These are phyloP conservation scores for Nicotiana noctiflora DNA, from an alignment of 257 asterid genomes.

Conservation along the genomic window DNA sequence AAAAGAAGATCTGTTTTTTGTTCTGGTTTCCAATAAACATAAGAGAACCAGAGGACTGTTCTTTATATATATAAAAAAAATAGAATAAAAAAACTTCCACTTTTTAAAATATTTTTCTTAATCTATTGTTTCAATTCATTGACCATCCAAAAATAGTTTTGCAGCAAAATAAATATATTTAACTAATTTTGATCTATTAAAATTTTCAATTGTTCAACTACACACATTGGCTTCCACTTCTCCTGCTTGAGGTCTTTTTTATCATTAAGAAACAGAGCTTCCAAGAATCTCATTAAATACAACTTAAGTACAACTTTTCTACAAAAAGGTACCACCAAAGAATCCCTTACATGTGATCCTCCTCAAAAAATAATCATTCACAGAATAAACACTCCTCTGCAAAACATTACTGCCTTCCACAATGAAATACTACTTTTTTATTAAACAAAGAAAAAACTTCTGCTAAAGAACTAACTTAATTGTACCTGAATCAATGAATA, in stretches of 20 bases:
- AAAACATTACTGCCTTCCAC: not conserved
- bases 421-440: not conserved
- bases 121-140: not conserved
- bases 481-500: slow-evolving; percentile 35
- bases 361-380: slow-evolving; percentile 1
- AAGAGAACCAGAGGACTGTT: not conserved
- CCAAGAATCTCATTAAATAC: slow-evolving; percentile 9
- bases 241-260: not conserved
- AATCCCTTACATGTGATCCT: slow-evolving; percentile 7
- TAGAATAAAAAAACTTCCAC: too few relatives aligned
- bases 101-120: not conserved
- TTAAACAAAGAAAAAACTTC: not conserved
- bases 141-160: not conserved
- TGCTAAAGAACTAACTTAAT: slow-evolving; percentile 1
- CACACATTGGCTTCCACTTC: not conserved
- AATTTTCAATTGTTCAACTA: not conserved
- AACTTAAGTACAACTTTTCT: not conserved
- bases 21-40: not conserved
- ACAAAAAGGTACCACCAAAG: not conserved
- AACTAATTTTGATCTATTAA: not conserved
- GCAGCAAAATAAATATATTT: not conserved
- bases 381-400: not conserved
- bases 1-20: not conserved
- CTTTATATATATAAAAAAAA: not conserved
- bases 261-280: not conserved